These are phyloP conservation scores for Haematococcus lacustris DNA, from an alignment of 139 green algal species.

Conservation along the genomic window DNA sequence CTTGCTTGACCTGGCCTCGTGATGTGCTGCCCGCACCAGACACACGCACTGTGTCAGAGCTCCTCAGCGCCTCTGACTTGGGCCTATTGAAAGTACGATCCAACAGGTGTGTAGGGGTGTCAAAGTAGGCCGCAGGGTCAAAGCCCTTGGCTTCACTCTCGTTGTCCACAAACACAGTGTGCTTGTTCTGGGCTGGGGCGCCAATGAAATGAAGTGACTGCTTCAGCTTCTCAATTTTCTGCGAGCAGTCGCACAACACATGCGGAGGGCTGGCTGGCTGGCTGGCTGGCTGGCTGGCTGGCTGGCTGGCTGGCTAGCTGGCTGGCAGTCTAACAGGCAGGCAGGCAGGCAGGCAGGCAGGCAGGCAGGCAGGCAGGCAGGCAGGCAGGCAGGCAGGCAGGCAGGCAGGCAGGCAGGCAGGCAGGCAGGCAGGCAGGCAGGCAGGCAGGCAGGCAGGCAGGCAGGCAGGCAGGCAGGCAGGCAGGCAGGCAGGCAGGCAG, in stretches of 20 bases:
- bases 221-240: slow-evolving; percentile 75
- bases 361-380: too few relatives aligned
- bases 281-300: too few relatives aligned
- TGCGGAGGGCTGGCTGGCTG: too few relatives aligned
- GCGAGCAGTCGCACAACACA: slow-evolving; percentile 1
- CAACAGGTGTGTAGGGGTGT: slow-evolving; percentile 72
- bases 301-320: too few relatives aligned
- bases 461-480: too few relatives aligned
- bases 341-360: too few relatives aligned
- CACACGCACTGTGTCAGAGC: neutral
- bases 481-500: too few relatives aligned
- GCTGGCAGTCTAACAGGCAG: too few relatives aligned
- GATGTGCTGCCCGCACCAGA: neutral
- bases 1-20: neutral
- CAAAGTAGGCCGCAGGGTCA: slow-evolving; percentile 61
- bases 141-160: slow-evolving; percentile 55
- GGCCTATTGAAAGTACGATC: slow-evolving; percentile 74
- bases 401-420: too few relatives aligned
- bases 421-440: too few relatives aligned
- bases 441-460: too few relatives aligned
- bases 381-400: too few relatives aligned
- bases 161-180: slow-evolving; percentile 41
- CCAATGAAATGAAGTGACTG: slow-evolving; percentile 81
- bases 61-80: slow-evolving; percentile 11
- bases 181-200: slow-evolving; percentile 10